phyloP scores from a whole-genome alignment of 768 basidiomycete genomes.

The Obba rivulosa region DNA sequence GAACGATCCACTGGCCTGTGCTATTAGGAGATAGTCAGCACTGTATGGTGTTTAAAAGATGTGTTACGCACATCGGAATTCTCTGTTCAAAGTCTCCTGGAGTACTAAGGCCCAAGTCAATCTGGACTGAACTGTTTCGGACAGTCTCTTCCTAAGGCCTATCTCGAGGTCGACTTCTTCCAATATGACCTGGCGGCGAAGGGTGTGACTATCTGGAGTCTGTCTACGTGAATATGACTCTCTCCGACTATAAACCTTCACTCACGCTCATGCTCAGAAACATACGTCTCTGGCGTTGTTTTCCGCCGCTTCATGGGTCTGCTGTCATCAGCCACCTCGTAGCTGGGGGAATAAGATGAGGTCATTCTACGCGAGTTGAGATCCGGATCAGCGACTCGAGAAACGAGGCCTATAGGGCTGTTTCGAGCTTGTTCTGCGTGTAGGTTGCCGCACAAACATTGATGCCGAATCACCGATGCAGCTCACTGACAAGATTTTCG shows the following conservation, averaged over 20 bases:
- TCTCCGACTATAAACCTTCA: not conserved
- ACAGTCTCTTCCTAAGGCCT: constrained; percentile 34
- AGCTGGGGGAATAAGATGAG: not conserved
- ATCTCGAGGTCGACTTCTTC: constrained; percentile 43
- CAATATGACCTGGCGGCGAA: constrained; percentile 19
- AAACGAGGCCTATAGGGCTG: not conserved
- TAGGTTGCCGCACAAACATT: not conserved
- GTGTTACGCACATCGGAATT: constrained; percentile 7
- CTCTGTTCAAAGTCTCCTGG: constrained; percentile 28
- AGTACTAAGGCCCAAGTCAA: constrained; percentile 42
- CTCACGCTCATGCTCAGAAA: not conserved
- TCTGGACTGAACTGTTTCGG: constrained; percentile 37
- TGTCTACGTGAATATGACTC: not conserved
- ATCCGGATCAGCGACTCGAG: not conserved
- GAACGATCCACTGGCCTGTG: constrained; percentile 2
- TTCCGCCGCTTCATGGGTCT: constrained; percentile 10
- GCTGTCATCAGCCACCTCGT: not conserved
- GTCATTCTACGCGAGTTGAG: no score
- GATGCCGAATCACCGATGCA: not conserved
- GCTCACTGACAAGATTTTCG: not conserved
- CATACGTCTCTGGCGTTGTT: not conserved
- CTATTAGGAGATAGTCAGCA: not conserved
- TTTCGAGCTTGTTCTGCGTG: no score
- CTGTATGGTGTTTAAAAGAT: not conserved
- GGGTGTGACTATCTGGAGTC: constrained; percentile 1